phyloP scores from a whole-genome alignment of 805 yeast species.

The Metschnikowia matae region DNA sequence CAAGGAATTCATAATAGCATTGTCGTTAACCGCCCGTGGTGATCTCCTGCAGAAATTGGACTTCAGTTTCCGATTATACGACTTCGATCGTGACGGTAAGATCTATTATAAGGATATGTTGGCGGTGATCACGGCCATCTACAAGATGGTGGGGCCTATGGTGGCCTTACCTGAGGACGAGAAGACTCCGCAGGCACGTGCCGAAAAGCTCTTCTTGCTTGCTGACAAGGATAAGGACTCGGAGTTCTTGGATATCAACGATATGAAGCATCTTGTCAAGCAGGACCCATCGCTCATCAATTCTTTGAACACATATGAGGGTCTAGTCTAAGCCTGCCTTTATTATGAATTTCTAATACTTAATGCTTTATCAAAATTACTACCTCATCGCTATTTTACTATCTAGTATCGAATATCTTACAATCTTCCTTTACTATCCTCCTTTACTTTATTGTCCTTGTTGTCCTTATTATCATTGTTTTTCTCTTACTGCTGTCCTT shows the following conservation, averaged over 20 bases:
- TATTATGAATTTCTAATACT: neutral
- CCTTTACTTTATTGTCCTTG: too few species aligned
- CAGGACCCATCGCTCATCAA: conserved; percentile 71
- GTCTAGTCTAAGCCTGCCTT: conserved; percentile 49
- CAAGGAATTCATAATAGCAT: conserved; percentile 84
- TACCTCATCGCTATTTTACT: too few species aligned
- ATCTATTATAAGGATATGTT: conserved; percentile 76
- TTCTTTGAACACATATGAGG: conserved; percentile 77
- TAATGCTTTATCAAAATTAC: too few species aligned
- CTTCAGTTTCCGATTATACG: conserved; percentile 91
- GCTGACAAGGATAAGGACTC: conserved; percentile 70
- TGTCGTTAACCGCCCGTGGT: conserved; percentile 85
- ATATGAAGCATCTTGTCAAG: conserved; percentile 77
- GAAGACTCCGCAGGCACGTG: conserved; percentile 84
- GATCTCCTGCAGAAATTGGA: conserved; percentile 74
- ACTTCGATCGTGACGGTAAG: conserved; percentile 72
- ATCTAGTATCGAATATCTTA: too few species aligned
- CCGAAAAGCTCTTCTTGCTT: conserved; percentile 69
- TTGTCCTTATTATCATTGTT: too few species aligned
- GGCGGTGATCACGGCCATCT: conserved; percentile 74
- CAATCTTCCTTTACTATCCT: too few species aligned
- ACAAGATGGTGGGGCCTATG: conserved; percentile 95
- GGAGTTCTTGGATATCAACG: conserved; percentile 66
- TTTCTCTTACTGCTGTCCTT: conserved; percentile 47
- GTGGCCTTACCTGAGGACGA: conserved; percentile 86